A percentile compares a stretch with the other conserved stretches of the same genome.
phyloP scores from a whole-genome alignment of 495 filamentous ascomycete genomes.

The Daldinia concentrica region DNA sequence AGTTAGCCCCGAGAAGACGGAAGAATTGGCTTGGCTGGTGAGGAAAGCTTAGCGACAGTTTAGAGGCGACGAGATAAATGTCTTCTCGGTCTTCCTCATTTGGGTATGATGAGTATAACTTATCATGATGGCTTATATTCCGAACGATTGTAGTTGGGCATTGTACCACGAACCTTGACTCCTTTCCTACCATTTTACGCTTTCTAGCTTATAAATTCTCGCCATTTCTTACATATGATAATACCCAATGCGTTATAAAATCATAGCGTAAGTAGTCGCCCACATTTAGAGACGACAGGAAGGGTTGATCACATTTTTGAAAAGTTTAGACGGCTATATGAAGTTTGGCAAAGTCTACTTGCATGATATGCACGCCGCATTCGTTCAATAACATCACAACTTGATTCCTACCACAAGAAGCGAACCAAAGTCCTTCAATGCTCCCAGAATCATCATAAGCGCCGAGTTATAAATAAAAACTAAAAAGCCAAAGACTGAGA shows the following conservation, averaged over 20 bases:
- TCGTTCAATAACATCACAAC: neutral
- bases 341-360: too few relatives aligned
- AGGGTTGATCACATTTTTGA: neutral
- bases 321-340: too few relatives aligned
- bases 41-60: neutral
- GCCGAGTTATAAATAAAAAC: neutral
- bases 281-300: neutral
- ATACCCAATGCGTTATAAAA: neutral
- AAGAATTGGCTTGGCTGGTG: slow-evolving; percentile 59
- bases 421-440: neutral
- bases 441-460: neutral
- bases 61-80: neutral
- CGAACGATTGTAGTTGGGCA: neutral
- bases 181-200: neutral
- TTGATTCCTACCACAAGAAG: neutral
- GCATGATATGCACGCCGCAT: neutral
- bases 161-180: neutral
- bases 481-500: neutral
- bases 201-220: neutral
- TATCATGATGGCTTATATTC: neutral
- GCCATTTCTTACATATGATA: neutral
- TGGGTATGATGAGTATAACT: neutral
- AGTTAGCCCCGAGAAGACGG: slow-evolving; percentile 55
- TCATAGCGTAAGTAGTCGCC: neutral
- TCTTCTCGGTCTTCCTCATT: neutral